phyloP scores from a whole-genome alignment of 2,329 filamentous ascomycete genomes.

The Clonostachys chloroleuca region DNA sequence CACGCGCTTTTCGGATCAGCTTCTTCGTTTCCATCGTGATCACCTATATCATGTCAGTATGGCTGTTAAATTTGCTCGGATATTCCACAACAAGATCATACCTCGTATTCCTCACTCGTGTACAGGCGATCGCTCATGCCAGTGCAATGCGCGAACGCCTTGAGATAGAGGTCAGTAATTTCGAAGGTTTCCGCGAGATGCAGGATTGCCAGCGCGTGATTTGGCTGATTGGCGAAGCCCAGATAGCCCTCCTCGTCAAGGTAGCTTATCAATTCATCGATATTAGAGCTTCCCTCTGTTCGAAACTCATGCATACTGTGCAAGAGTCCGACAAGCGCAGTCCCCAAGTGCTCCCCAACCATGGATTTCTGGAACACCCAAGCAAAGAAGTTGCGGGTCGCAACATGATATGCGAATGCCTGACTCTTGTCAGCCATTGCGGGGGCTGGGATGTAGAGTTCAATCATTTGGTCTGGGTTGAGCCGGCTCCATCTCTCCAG shows the following conservation, averaged over 20 bases:
- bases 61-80: conserved; percentile 10
- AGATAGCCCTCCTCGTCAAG: conserved; percentile 67
- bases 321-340: conserved; percentile 59
- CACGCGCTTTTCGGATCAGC: conserved; percentile 57
- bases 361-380: conserved; percentile 62
- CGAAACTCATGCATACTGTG: conserved; percentile 62
- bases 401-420: conserved; percentile 58
- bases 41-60: conserved; percentile 22
- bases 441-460: conserved; percentile 69
- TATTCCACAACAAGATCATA: conserved; percentile 26
- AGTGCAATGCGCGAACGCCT: conserved; percentile 73
- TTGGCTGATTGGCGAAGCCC: conserved; percentile 59
- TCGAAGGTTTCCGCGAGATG: conserved; percentile 64
- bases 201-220: conserved; percentile 65
- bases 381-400: conserved; percentile 72
- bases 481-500: conserved; percentile 23
- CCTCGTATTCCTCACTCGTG: conserved; percentile 54
- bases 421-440: conserved; percentile 44
- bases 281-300: conserved; percentile 43
- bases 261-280: conserved; percentile 59
- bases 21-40: conserved; percentile 52
- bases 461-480: conserved; percentile 29
- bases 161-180: conserved; percentile 61
- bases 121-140: conserved; percentile 66
- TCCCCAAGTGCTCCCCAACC: conserved; percentile 63